Base-by-base conservation (phyloP, 306 rosid species). In the Begonia peltatifolia region DNA sequence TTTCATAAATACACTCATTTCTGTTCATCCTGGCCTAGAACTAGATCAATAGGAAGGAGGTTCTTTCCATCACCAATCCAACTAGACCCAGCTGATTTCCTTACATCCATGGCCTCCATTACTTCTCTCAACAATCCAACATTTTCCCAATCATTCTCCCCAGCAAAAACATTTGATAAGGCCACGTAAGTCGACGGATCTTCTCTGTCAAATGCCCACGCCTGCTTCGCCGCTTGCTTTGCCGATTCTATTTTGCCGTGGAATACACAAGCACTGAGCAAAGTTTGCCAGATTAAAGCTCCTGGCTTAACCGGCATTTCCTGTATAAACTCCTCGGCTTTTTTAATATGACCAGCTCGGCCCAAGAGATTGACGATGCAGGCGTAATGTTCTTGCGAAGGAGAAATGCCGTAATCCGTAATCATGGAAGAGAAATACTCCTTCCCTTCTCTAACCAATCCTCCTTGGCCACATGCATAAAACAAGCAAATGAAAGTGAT, bases 391-490 rank as follows among this genome's bases (percentile, higher is more conserved):
- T 81, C 90, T 63, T 84, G 90, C 47, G 72, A 79, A 0, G 87
- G 87, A 18, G 56, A 25, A 54, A 84, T 76, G 50, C 90, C 80
- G 41, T 71, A 57, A 52, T 79, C 78, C 25, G 17, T 16, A 42
- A 69, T 60, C 90, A 81, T 84, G 57, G 80, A 76, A 56, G 70
- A 66, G 62, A 84, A 68, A 57, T 65, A 68, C 54, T 71, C 66
- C 90, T 90, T 71, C 22, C 84, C 82, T 62, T 78, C 75, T 60
- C 72, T 71, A 44, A 78, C 58, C 59, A 74, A 81, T 41, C 78
- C 61, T 17, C 87, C 94, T 70, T 79, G 81, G 64, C 94, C 66
- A 72, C 94, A 84, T n/a, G 94, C 90, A 70, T 81, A 78, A 10
- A 84, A 87, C 41, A 81, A 75, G 62, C 87, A 81, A 22, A 81